These are phyloP conservation scores for Stemphylium beticola DNA, from an alignment of 2,329 filamentous ascomycete species.

Conservation along the genomic window DNA sequence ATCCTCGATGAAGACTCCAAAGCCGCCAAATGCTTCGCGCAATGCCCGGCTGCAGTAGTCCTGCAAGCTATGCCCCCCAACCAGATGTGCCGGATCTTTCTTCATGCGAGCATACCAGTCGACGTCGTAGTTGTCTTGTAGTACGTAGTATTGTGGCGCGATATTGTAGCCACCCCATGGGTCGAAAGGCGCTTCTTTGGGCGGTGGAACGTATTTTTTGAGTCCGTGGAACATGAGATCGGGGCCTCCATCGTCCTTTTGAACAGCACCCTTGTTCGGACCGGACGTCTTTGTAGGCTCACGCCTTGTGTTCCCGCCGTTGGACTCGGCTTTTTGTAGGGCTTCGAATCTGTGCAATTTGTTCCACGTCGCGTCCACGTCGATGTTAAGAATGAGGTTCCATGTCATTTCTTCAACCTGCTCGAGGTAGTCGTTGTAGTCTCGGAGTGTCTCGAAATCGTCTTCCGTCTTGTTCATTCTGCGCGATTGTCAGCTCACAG, in stretches of 20 bases:
- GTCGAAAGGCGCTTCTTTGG: conserved; percentile 80
- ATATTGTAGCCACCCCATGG: conserved; percentile 81
- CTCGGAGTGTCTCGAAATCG: conserved; percentile 83
- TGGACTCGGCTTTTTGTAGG: conserved; percentile 65
- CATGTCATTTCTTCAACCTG: conserved; percentile 89
- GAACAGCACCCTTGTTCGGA: conserved; percentile 67
- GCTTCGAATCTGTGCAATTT: conserved; percentile 73
- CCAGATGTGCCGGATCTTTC: conserved; percentile 69
- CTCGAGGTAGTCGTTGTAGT: conserved; percentile 94
- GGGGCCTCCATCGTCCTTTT: conserved; percentile 24
- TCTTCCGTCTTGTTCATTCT: conserved; percentile 90
- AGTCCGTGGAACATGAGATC: conserved; percentile 78
- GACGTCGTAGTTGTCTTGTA: conserved; percentile 75
- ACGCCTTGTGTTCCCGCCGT: conserved; percentile 53
- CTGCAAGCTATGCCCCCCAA: conserved; percentile 81
- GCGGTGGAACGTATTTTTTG: conserved; percentile 66
- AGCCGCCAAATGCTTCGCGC: conserved; percentile 86
- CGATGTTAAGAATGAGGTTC: conserved; percentile 77
- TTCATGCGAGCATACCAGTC: conserved; percentile 73
- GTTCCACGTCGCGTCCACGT: conserved; percentile 68
- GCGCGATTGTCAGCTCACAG: conserved; percentile 7
- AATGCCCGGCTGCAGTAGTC: conserved; percentile 84
- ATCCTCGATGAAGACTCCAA: conserved; percentile 86
- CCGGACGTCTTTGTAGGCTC: conserved; percentile 27
- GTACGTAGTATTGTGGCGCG: conserved; percentile 67